Base-by-base conservation (phyloP, 176 grass and related monocot genomes). In the Puccinellia tenuiflora region DNA sequence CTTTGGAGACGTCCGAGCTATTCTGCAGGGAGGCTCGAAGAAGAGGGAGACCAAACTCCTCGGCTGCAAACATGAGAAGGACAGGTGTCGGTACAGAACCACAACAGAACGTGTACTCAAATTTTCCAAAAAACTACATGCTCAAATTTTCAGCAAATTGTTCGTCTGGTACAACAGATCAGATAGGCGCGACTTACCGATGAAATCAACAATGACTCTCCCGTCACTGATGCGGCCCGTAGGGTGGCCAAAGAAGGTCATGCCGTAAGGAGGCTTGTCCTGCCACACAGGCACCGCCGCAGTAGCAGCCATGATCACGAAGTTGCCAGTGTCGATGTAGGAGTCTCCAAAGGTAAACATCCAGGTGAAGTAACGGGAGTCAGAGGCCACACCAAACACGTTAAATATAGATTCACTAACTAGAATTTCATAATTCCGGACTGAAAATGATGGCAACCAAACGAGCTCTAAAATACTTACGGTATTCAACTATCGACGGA, bases 241-340 rank as follows among this genome's bases (percentile, higher is more conserved):
- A 3, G 85, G 85, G 22, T 14, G 73, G 39, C 48, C 68, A 33
- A 93, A 93, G 74, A 83, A 94, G 61, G 88, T 90, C 21, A 26
- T 31, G 56, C 88, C 88, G 38, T 86, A 90, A 5, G 91, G 91
- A 15, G 31, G 80, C 17, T 88, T 84, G n/a, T 84, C 40, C 37
- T 79, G 30, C 38, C 35, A 75, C 16, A 83, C 55, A 1, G 75
- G 86, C 10, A 56, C 16, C 2, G 40, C 40, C 0, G 50, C 31
- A 11, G 16, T 1, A 0, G 62, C 65, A 2, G 68, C 56, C 68
- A 89, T 80, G 65, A 76, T 40, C 52, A 71, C 33, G 5, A 79
- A 78, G 83, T 94, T 94, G 40, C 86, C 92, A 6, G 92, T 85
- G 86, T 94, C 92, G 4, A 83, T 82, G 60, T 81, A 80, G 12